These are phyloP conservation scores for Martiniozyma abietophila DNA, from an alignment of 805 yeast genomes.

Conservation along the genomic window DNA sequence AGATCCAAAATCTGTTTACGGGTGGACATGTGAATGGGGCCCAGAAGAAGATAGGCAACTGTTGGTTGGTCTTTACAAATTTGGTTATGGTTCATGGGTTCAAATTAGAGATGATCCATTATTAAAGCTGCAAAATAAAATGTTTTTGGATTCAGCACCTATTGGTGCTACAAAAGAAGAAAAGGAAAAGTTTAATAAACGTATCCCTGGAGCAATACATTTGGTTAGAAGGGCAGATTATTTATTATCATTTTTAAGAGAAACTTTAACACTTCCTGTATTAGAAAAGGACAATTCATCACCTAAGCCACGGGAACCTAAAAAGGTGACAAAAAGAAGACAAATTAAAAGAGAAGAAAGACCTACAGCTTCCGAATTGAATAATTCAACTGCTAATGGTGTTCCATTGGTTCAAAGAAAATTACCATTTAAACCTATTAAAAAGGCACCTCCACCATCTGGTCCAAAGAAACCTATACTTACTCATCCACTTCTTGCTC, in stretches of 20 bases:
- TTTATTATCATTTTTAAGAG: constrained; percentile 60
- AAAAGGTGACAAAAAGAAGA: constrained; percentile 17
- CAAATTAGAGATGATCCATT: constrained; percentile 94
- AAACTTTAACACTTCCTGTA: constrained; percentile 17
- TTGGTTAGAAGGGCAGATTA: constrained; percentile 88
- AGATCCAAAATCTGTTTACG: constrained; percentile 71
- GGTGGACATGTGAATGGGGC: constrained; percentile 88
- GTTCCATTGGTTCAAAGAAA: constrained; percentile 5
- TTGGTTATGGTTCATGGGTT: constrained; percentile 94
- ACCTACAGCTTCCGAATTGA: constrained; percentile 17
- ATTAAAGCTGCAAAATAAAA: constrained; percentile 73
- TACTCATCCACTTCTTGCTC: constrained; percentile 19
- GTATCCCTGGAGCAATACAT: constrained; percentile 88
- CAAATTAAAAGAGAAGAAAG: constrained; percentile 13
- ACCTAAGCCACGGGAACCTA: constrained; percentile 11
- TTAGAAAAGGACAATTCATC: constrained; percentile 7
- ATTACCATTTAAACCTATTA: constrained; percentile 5
- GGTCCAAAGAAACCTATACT: constrained; percentile 8
- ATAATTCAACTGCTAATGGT: constrained; percentile 5
- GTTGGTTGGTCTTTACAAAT: constrained; percentile 77
- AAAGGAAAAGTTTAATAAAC: constrained; percentile 36
- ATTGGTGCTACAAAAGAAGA: constrained; percentile 29
- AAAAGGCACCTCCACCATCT: constrained; percentile 8
- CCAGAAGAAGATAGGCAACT: constrained; percentile 78
- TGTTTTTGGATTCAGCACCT: constrained; percentile 49